Conservation (phyloP, 139 green algal species). For the Tetraselmis chui region DNA sequence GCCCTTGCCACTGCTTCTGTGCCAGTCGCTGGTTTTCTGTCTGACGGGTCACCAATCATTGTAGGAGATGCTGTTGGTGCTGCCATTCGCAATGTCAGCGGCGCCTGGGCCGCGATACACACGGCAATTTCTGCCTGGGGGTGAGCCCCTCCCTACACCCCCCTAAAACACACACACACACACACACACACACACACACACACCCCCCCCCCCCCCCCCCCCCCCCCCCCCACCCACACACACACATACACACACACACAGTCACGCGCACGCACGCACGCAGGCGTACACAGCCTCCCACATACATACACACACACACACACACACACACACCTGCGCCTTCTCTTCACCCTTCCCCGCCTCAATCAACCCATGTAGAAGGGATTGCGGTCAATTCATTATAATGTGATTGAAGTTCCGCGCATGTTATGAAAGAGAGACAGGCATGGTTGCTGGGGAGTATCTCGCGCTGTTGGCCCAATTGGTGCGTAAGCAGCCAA, state of each 20-base stretch:
- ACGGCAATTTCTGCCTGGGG: neutral
- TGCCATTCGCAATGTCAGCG: neutral
- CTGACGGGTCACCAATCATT: neutral
- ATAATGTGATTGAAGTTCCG: neutral
- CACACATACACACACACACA: too few species aligned
- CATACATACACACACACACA: too few species aligned
- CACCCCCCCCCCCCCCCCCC: neutral
- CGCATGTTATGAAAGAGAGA: neutral
- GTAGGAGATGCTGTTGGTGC: neutral
- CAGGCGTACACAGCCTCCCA: too few species aligned
- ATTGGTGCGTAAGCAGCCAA: neutral
- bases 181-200: neutral
- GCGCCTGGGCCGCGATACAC: neutral
- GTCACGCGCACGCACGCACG: too few species aligned
- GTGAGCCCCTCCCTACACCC: neutral
- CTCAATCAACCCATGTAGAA: too few species aligned
- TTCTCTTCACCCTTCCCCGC: too few species aligned
- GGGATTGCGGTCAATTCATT: too few species aligned
- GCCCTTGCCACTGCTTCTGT: neutral
- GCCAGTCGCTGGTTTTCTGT: neutral
- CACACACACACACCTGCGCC: too few species aligned
- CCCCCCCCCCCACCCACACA: too few species aligned
- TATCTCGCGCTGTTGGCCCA: neutral
- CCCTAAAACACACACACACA: neutral
- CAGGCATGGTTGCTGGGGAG: neutral